Conservation (phyloP, 2,329 filamentous ascomycete genomes). For the Diaporthe destruens region DNA sequence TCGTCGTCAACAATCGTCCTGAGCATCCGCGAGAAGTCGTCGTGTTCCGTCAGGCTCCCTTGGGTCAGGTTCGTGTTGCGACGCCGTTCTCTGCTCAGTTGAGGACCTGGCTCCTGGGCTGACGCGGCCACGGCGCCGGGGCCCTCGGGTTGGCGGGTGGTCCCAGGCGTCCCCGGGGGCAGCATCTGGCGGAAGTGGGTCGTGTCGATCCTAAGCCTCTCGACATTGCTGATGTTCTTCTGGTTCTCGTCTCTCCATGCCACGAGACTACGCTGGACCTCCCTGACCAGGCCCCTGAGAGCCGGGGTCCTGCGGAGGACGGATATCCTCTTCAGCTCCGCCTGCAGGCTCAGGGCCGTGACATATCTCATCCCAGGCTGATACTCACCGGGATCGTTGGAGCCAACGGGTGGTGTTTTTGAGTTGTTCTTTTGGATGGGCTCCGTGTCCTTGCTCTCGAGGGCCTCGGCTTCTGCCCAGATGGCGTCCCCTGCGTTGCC, state of each 20-base stretch:
- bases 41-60: constrained; percentile 18
- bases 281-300: constrained; percentile 15
- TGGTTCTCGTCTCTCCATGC: constrained; percentile 21
- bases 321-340: constrained; percentile 33
- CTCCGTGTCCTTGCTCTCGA: constrained; percentile 29
- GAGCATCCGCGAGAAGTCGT: constrained; percentile 22
- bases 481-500: constrained; percentile 3
- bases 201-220: not conserved
- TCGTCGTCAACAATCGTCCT: constrained; percentile 25
- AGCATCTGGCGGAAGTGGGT: constrained; percentile 3
- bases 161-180: not conserved
- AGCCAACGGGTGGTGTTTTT: not conserved
- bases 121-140: not conserved
- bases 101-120: not conserved
- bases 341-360: constrained; percentile 33
- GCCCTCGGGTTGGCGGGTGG: not conserved
- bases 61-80: constrained; percentile 22
- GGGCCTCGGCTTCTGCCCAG: constrained; percentile 13
- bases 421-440: not conserved
- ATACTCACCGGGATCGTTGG: not conserved
- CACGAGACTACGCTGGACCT: constrained; percentile 23
- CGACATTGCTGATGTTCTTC: constrained; percentile 3
- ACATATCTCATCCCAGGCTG: constrained; percentile 36
- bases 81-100: not conserved
- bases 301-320: constrained; percentile 36